Evolutionary conservation across 2,329 filamentous ascomycete genomes (phyloP), one percentile per base, ranked within the genome.

Genomic region (Epichloe gansuensis): DNA sequence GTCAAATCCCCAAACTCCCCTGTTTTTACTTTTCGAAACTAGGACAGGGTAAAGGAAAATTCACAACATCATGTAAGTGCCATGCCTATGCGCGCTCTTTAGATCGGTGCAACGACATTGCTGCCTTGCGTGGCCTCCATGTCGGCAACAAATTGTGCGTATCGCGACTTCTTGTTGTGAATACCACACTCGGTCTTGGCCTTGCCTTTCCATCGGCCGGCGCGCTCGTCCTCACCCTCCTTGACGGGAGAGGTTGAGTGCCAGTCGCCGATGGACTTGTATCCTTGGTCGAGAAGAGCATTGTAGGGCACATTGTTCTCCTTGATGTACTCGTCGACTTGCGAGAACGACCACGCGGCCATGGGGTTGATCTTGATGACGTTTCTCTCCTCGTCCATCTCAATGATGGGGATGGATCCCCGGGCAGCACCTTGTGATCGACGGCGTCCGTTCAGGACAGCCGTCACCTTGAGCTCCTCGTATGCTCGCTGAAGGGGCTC

Each of bases 241-340:
- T 78, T 82, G 56, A 97, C 90, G 12, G 93, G 91, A 61, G 82
- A 85, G 4, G 93, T 98, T 49, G 90, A 95, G 77, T 98, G 93
- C 88, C 91, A 97, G 76, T 98, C 93, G 56, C 93, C 93, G 57
- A 98, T 79, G 59, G 89, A 95, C 79, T 97, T 96, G 79, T 98
- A 98, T n/a, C 93, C 93, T 55, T 76, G 78, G 72, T 96, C 88
- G 46, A 98, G 80, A 34, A 98, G 80, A 56, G 80, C 83, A 68
- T 98, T 98, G 77, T 95, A 97, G 0, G 93, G 93, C 4, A 98
- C 90, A 56, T 89, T 72, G 75, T 96, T 81, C 63, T 86, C 83
- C 62, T 83, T 80, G 72, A 96, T 81, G 72, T 98, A 98, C 42
- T 81, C 76, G 70, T 91, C 84, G 55, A 98, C 91, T 66, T 97